Conservation (phyloP, 163 green algal species). For the Prototheca wickerhamii region DNA sequence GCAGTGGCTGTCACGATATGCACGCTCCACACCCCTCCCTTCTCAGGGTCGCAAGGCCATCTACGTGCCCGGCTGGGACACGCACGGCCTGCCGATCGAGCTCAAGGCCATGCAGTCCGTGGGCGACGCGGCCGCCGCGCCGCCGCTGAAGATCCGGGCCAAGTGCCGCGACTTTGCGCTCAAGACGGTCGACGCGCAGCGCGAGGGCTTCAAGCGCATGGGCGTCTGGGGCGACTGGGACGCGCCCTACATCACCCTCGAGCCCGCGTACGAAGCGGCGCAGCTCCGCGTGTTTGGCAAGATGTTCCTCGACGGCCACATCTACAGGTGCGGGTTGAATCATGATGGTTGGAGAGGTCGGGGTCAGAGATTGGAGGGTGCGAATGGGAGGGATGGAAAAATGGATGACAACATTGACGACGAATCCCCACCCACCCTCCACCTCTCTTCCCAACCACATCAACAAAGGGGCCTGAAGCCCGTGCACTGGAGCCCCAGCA, state of each 20-base stretch:
- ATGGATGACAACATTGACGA: neutral
- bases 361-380: slow-evolving; percentile 43
- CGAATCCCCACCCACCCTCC: neutral
- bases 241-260: slow-evolving; percentile 89
- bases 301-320: slow-evolving; percentile 96
- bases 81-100: slow-evolving; percentile 97
- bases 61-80: slow-evolving; percentile 96
- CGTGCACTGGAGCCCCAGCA: slow-evolving; percentile 93
- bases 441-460: neutral
- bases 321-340: slow-evolving; percentile 74
- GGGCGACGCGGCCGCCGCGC: slow-evolving; percentile 27
- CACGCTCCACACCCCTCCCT: neutral
- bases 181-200: slow-evolving; percentile 79
- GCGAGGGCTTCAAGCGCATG: slow-evolving; percentile 83
- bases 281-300: slow-evolving; percentile 90
- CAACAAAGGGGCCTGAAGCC: slow-evolving; percentile 73
- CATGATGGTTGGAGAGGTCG: slow-evolving; percentile 18
- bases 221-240: slow-evolving; percentile 92
- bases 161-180: slow-evolving; percentile 84
- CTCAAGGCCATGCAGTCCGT: slow-evolving; percentile 77
- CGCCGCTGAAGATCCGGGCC: slow-evolving; percentile 67
- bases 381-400: neutral
- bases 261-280: slow-evolving; percentile 88
- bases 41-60: slow-evolving; percentile 23
- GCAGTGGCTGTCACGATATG: neutral